Percentiles rank a stretch among this genome's conserved stretches.
Conservation (phyloP, 345 rosid genomes). For the Acer yangbiense region DNA sequence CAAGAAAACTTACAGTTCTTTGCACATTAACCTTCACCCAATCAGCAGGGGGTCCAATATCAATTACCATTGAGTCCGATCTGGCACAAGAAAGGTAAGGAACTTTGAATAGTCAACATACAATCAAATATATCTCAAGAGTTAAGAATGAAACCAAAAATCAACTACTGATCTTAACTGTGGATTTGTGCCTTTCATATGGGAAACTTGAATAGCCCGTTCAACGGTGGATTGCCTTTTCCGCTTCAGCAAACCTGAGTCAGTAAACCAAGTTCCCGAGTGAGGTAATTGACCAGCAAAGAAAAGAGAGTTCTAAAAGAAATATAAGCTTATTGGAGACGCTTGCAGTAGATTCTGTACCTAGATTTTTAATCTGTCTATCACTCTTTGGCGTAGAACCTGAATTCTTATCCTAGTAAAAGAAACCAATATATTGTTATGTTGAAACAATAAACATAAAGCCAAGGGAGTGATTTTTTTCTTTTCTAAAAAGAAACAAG, state of each 20-base stretch:
- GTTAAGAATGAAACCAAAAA: background rate
- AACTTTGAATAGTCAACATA: constrained; percentile 9
- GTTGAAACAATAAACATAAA: background rate
- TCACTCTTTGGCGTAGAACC: constrained; percentile 47
- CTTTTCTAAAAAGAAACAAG: background rate
- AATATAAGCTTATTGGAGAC: background rate
- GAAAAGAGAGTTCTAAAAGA: background rate
- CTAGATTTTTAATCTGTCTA: constrained; percentile 52
- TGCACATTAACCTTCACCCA: constrained; percentile 76
- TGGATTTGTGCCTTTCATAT: constrained; percentile 38
- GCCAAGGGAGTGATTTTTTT: background rate
- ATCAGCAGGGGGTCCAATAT: constrained; percentile 70
- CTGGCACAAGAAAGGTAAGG: constrained; percentile 33
- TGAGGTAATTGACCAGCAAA: background rate
- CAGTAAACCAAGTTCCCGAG: constrained; percentile 13
- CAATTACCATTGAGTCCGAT: constrained; percentile 42
- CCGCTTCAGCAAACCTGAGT: constrained; percentile 55
- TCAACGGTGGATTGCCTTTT: constrained; percentile 47
- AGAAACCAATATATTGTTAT: constrained; percentile 11
- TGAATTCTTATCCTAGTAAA: constrained; percentile 48
- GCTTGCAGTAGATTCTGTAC: constrained; percentile 27
- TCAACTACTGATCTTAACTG: constrained; percentile 36
- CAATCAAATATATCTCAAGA: background rate
- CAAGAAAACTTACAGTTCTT: constrained; percentile 47
- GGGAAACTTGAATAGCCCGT: constrained; percentile 35